Conservation (phyloP, 352 stramenopile species). For the Aphanomyces invadans region DNA sequence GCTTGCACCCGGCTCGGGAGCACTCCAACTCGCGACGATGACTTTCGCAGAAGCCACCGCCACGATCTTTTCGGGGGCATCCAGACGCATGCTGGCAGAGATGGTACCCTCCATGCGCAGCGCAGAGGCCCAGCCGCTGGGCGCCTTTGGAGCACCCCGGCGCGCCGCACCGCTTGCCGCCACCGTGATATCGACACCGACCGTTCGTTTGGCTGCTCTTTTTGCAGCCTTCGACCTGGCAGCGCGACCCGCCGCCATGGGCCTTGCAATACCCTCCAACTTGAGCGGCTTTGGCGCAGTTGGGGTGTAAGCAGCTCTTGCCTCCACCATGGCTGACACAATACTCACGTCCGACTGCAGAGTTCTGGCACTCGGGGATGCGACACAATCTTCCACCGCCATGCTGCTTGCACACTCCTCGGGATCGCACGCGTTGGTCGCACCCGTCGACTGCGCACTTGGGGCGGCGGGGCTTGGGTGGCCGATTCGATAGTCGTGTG, state of each 20-base stretch:
- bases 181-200: constrained; percentile 72
- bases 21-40: constrained; percentile 21
- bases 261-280: constrained; percentile 72
- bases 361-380: background rate
- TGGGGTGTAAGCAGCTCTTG: constrained; percentile 64
- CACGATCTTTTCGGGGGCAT: constrained; percentile 72
- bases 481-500: background rate
- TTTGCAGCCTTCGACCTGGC: constrained; percentile 67
- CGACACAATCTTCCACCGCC: background rate
- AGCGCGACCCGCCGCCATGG: constrained; percentile 69
- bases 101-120: constrained; percentile 35
- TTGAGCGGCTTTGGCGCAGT: constrained; percentile 78
- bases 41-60: constrained; percentile 47
- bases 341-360: constrained; percentile 54
- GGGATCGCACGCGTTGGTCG: constrained; percentile 8
- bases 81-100: background rate
- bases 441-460: background rate
- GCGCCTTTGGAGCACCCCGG: constrained; percentile 82
- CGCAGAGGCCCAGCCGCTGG: constrained; percentile 34
- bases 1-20: background rate
- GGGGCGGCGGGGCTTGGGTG: background rate
- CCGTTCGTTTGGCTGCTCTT: constrained; percentile 83
- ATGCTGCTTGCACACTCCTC: constrained; percentile 6
- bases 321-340: constrained; percentile 77
- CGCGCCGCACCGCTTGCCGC: constrained; percentile 75